phyloP scores from a whole-genome alignment of 306 rosid species.

The Castanea sativa region DNA sequence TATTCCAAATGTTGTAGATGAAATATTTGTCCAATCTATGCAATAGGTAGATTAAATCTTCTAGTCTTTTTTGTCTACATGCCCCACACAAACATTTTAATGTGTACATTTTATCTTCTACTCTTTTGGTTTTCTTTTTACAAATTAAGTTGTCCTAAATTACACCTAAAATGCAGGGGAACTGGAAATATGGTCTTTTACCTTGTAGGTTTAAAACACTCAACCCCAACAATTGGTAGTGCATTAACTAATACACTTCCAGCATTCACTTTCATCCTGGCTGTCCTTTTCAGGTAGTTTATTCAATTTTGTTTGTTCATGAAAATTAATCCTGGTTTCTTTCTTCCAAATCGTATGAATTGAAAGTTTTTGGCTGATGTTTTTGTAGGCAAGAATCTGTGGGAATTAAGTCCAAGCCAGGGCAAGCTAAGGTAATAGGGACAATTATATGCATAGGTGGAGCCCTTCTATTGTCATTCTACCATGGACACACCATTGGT shows the following conservation, averaged over 20 bases:
- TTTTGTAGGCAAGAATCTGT: slow-evolving; percentile 67
- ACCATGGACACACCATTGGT: slow-evolving; percentile 61
- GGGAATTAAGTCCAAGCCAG: slow-evolving; percentile 40
- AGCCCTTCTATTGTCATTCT: slow-evolving; percentile 70
- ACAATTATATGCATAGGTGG: slow-evolving; percentile 73
- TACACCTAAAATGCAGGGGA: slow-evolving; percentile 46
- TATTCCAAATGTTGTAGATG: background rate
- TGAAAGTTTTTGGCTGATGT: background rate
- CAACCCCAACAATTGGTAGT: slow-evolving; percentile 61
- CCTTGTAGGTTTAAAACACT: slow-evolving; percentile 60
- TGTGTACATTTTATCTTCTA: background rate
- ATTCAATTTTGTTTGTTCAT: background rate
- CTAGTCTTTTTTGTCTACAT: too few relatives aligned
- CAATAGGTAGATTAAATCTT: too few relatives aligned
- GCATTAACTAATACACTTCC: slow-evolving; percentile 79
- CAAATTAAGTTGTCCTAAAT: background rate
- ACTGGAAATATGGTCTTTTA: slow-evolving; percentile 65
- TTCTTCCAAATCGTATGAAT: background rate
- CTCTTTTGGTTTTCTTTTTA: background rate
- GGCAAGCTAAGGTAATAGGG: slow-evolving; percentile 58
- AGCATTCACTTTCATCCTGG: slow-evolving; percentile 82
- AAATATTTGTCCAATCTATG: too few relatives aligned
- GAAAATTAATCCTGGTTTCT: background rate
- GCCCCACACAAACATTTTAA: too few relatives aligned
- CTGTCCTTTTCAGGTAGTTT: slow-evolving; percentile 57